Base-by-base conservation (phyloP, 2,329 filamentous ascomycete genomes). In the Aureobasidium subglaciale region DNA sequence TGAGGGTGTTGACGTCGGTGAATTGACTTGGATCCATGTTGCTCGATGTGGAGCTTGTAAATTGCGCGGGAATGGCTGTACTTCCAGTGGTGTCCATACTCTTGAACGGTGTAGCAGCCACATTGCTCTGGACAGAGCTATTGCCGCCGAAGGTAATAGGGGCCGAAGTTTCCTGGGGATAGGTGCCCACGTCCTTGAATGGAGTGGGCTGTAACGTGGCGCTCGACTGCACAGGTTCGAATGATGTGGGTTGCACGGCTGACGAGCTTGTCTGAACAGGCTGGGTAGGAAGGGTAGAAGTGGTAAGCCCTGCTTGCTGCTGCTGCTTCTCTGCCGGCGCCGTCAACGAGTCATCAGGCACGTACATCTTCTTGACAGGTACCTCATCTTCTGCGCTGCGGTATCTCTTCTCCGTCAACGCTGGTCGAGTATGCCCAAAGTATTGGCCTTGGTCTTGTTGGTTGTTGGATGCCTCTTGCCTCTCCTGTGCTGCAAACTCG, bases 351-450 rank as follows among this genome's bases (percentile, higher is more conserved):
- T n/a, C 35, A 16, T 27, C 35, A 32, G 48, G 35, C 18, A 41
- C 35, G 27, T 52, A 41, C 35, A 40, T 41, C 35, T 41, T 40
- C 35, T 52, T 52, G 48, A 52, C 48, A 20, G 48, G 48, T 34
- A 42, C 50, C 30, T 43, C 50, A 11, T 54, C 50, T 38, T 54
- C 50, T 10, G 18, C 29, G 29, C 50, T 54, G 48, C 35, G 38
- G 29, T 18, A 29, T 29, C 50, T 37, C 29, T 43, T 54, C 27
- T 54, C 50, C 27, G 37, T 22, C 38, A 42, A 25, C 16, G 29
- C 50, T 3, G 37, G 50, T 43, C 50, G 25, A 18, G 25, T 9
- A 7, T 41, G 35, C 10, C 11, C 13, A n/a, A 43, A 54, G 22
- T 54, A 54, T 3, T 42, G 20, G 10, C 37, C 50, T 24, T 30